Evolutionary conservation across 1,284 basidiomycete species (phyloP), one percentile per base, ranked within the genome.

Genomic region (Trametes sp.): DNA sequence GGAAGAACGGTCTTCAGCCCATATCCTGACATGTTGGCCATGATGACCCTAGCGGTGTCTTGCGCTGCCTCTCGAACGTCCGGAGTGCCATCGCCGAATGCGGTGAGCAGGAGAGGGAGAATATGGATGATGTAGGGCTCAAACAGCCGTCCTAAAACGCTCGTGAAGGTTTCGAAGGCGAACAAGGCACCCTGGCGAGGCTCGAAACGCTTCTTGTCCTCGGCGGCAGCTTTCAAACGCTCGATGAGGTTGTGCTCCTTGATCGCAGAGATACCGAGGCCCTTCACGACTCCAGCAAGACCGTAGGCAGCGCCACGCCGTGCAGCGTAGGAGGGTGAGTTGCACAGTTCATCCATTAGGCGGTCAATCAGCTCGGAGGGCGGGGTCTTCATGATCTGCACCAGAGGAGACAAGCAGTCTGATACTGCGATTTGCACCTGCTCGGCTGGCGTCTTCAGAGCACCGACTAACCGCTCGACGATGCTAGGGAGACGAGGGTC

Each of bases 341-440:
- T 84, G 61, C 92, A 87, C 23, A 98, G 81, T 42, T 95, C 90
- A 24, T 87, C 83, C 69, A 96, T 85, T 2, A 98, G 83, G 64
- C 85, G 82, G 62, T 94, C 90, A 51, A 97, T 86, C 23, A 99
- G 83, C 28, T 80, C 78, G 19, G 85, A 80, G n/a, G 90, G 83
- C 46, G 86, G 85, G 0, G 84, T 81, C 56, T 83, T 81, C 82
- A 94, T 92, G 45, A 89, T 79, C 42, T 84, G 85, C 44, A 97
- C 93, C 7, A 99, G 84, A 1, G 96, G 95, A 0, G 95, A 91
- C 10, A 99, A 82, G 80, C 94, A 96, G 65, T 98, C 98, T 0
- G 96, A 94, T 0, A 99, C 96, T 0, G 98, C 97, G 56, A 95
- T 91, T 75, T 99, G 97, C 0, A 99, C 98, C 69, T 97, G 90